A percentile compares a stretch with the other conserved stretches of the same genome.
phyloP scores from a whole-genome alignment of 2,329 filamentous ascomycete genomes.

The Talaromyces islandicus region DNA sequence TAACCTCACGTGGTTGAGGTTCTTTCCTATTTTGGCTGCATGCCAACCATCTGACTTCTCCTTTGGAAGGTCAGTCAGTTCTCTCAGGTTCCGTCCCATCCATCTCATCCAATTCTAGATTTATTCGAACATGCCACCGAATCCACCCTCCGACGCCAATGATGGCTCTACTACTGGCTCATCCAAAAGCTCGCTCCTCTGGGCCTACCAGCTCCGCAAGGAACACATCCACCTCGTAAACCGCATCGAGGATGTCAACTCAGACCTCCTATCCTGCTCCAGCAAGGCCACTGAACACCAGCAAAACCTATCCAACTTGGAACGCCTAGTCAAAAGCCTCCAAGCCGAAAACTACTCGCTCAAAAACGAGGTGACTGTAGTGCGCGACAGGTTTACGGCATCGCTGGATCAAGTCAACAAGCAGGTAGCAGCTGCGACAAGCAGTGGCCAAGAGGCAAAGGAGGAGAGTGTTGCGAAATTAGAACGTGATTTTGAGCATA shows the following conservation, averaged over 20 bases:
- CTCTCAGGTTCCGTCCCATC: no score
- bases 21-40: background rate
- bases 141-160: background rate
- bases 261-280: constrained; percentile 10
- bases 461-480: constrained; percentile 1
- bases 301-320: constrained; percentile 6
- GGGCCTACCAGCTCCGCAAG: constrained; percentile 34
- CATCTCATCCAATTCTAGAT: background rate
- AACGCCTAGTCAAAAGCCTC: constrained; percentile 6
- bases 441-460: background rate
- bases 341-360: constrained; percentile 9
- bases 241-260: constrained; percentile 19
- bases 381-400: constrained; percentile 2
- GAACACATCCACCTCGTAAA: constrained; percentile 27
- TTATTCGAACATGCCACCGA: background rate
- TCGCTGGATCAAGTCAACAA: constrained; percentile 5
- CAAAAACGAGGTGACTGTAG: constrained; percentile 5
- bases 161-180: constrained; percentile 2
- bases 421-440: background rate
- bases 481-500: background rate
- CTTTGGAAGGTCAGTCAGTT: no score
- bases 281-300: constrained; percentile 1
- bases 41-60: background rate
- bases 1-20: background rate
- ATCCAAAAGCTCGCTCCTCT: constrained; percentile 24